These are phyloP conservation scores for Salix koriyanagi DNA, from an alignment of 345 rosid genomes.

Conservation along the genomic window DNA sequence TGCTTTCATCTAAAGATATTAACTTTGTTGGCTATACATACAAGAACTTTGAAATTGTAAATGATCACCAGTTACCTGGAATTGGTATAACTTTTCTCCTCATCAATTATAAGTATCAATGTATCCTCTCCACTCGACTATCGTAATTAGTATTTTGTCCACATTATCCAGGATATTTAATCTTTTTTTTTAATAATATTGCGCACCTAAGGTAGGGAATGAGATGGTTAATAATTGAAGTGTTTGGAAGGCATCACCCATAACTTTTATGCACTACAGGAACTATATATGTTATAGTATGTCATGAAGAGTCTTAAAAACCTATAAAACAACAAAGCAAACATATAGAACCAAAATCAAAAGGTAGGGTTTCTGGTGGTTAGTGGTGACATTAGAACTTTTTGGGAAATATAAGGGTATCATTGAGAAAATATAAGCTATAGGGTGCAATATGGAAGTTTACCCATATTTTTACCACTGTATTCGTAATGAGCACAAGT, in stretches of 20 bases:
- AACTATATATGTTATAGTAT: neutral
- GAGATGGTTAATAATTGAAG: neutral
- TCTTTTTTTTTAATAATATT: neutral
- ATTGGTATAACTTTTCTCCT: conserved; percentile 16
- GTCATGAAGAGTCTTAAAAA: neutral
- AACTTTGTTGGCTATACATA: conserved; percentile 36
- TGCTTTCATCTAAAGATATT: conserved; percentile 28
- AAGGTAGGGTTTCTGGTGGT: neutral
- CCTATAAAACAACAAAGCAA: neutral
- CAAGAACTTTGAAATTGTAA: conserved; percentile 33
- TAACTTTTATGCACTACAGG: neutral
- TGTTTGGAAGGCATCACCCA: neutral
- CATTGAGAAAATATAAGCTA: neutral
- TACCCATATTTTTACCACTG: neutral
- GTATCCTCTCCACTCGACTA: neutral
- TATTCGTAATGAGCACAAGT: neutral
- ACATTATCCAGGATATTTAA: neutral
- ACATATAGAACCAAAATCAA: neutral
- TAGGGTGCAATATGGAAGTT: neutral
- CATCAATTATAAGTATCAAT: neutral
- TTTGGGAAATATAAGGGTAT: neutral
- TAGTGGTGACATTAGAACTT: neutral
- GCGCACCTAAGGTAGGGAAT: neutral
- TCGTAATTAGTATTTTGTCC: neutral
- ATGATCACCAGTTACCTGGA: conserved; percentile 32